Evolutionary conservation across 75 land plant genomes (phyloP), one percentile per base, ranked within the genome.

Genomic region (Cryptomeria japonica): DNA sequence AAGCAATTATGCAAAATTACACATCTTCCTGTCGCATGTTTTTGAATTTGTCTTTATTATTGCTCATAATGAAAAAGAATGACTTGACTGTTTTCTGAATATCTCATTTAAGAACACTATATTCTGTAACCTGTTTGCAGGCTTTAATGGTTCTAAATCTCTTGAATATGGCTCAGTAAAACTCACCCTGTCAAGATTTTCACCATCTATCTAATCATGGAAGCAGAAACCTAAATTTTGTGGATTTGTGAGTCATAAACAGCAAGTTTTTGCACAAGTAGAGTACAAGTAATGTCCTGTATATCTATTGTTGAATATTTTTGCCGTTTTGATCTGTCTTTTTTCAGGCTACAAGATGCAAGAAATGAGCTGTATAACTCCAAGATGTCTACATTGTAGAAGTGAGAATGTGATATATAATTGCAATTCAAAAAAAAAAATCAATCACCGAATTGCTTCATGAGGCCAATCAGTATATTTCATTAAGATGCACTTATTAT

Each of bases 131-230:
- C 46, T 47, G 47, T 28, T 42, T 80, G 32, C 84, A 80, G 84
- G 84, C 46, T 47, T 28, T 80, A 44, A 42, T 80, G 47, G 47
- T 80, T 42, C 47, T 44, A 79, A 79, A 9, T 79, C 82, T 79
- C 41, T 79, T 41, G 82, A 79, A 41, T 38, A 79, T 79, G 44
- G 82, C 82, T 18, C 41, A 44, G 82, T 79, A 41, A 79, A 79
- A 22, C 46, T 18, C 25, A 39, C 82, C 22, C 11, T 36, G 47
- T 9, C 22, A 80, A 44, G 51, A 80, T 80, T 3, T 47, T 80
- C 47, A 28, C 31, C 47, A 28, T 80, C 84, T 80, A 80, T 19
- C 47, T 80, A 25, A 2, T 38, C 31, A 44, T 25, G 46, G 49
- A 38, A 80, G 14, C 1, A 31, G 31, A 80, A 80, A 25, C 15